These are phyloP conservation scores for Pharus latifolius DNA, from an alignment of 176 grass and related monocot genomes.

Conservation along the genomic window DNA sequence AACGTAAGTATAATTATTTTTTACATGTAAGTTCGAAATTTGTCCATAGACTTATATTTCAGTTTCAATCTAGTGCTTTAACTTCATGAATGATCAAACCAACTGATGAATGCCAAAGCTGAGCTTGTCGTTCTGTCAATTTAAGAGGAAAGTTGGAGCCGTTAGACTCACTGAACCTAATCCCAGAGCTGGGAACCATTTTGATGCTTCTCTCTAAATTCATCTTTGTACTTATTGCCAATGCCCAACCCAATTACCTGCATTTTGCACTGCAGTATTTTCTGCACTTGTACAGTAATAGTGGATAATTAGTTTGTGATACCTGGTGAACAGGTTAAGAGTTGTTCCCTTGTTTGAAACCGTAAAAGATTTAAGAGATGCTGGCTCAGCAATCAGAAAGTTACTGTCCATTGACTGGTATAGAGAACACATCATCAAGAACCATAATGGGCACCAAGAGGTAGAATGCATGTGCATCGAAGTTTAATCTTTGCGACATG, in stretches of 20 bases:
- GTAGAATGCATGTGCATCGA: too few species aligned
- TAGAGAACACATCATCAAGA: slow-evolving; percentile 74
- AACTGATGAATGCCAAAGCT: not conserved
- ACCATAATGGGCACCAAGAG: slow-evolving; percentile 87
- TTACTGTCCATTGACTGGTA: slow-evolving; percentile 90
- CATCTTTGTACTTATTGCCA: not conserved
- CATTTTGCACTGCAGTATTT: not conserved
- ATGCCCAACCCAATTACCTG: not conserved
- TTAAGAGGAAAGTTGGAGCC: not conserved
- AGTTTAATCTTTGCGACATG: not conserved
- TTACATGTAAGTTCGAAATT: not conserved
- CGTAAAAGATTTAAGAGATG: slow-evolving; percentile 84
- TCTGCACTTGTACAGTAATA: not conserved
- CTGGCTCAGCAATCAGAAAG: slow-evolving; percentile 77
- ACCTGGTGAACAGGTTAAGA: slow-evolving; percentile 56
- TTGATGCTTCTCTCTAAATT: too few species aligned
- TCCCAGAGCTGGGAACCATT: not conserved
- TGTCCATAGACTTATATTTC: not conserved
- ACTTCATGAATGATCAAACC: not conserved
- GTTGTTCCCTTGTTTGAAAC: slow-evolving; percentile 96
- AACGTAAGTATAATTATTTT: slow-evolving; percentile 59
- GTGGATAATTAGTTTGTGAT: not conserved
- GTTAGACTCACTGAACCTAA: not conserved
- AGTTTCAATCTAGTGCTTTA: not conserved
- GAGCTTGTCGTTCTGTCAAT: not conserved